These are phyloP conservation scores for Ilex aquifolium DNA, from an alignment of 257 asterid species.

Conservation along the genomic window DNA sequence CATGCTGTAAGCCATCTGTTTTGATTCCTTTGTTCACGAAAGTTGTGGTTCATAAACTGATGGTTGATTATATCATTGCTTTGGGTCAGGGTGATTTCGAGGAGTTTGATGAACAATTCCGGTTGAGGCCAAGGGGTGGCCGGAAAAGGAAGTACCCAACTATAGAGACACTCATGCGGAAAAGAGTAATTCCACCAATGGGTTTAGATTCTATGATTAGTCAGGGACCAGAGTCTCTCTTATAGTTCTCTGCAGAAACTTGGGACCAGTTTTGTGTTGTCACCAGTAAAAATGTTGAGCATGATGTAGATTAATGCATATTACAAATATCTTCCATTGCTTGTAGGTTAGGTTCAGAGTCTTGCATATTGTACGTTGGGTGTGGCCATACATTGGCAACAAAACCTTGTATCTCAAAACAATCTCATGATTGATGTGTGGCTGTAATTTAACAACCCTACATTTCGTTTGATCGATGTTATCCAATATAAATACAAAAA, in stretches of 20 bases:
- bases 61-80: too few relatives aligned
- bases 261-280: constrained; percentile 13
- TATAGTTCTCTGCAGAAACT: constrained; percentile 30
- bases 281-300: constrained; percentile 22
- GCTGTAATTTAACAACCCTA: too few relatives aligned
- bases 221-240: constrained; percentile 20
- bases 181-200: constrained; percentile 56
- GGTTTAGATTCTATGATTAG: constrained; percentile 36
- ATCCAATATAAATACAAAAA: too few relatives aligned
- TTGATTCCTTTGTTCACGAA: too few relatives aligned
- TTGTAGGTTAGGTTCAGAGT: too few relatives aligned
- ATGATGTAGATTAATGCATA: constrained; percentile 12
- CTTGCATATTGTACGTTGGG: too few relatives aligned
- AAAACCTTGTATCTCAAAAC: too few relatives aligned
- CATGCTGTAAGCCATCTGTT: not conserved
- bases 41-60: too few relatives aligned
- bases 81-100: constrained; percentile 67
- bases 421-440: too few relatives aligned
- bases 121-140: constrained; percentile 75
- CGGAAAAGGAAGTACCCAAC: constrained; percentile 55
- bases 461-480: too few relatives aligned
- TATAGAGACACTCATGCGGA: constrained; percentile 55
- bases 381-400: too few relatives aligned
- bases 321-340: too few relatives aligned
- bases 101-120: constrained; percentile 64